phyloP scores from a whole-genome alignment of 441 rosid genomes.

The Erysimum cheiri region DNA sequence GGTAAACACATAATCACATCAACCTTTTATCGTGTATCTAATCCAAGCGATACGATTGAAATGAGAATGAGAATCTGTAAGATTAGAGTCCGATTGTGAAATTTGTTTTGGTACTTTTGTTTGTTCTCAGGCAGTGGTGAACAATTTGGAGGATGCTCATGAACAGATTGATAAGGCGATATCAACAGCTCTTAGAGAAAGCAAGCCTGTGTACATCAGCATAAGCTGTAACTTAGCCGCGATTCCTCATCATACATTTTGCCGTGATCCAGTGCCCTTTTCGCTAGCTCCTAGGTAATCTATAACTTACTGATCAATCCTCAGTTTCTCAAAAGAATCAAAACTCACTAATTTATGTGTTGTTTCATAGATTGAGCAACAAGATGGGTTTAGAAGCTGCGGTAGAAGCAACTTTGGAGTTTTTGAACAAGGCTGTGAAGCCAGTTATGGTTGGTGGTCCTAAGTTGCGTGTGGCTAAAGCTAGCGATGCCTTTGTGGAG shows the following conservation, averaged over 20 bases:
- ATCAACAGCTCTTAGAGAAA: conserved; percentile 26
- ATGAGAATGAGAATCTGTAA: neutral
- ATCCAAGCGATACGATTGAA: too few relatives aligned
- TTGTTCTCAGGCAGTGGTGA: conserved; percentile 24
- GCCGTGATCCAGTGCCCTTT: conserved; percentile 14
- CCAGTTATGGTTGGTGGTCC: conserved; percentile 30
- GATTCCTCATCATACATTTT: conserved; percentile 20
- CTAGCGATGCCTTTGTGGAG: conserved; percentile 15
- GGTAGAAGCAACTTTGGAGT: conserved; percentile 27
- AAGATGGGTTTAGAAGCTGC: conserved; percentile 21
- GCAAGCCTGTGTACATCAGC: conserved; percentile 21
- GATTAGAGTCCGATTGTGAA: neutral
- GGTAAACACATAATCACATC: conserved; percentile 32
- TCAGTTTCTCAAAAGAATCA: neutral
- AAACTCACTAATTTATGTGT: neutral
- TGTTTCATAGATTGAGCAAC: conserved; percentile 19
- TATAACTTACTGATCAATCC: neutral
- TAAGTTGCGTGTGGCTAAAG: conserved; percentile 24
- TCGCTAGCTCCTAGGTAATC: conserved; percentile 7
- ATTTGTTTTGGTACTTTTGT: neutral
- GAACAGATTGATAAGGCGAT: conserved; percentile 16
- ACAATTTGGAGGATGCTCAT: conserved; percentile 27
- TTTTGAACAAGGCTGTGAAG: conserved; percentile 23
- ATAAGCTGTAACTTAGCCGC: conserved; percentile 26
- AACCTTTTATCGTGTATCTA: too few relatives aligned